phyloP scores from a whole-genome alignment of 371 early-diverging fungal species.

The Rhizopus microsporus region DNA sequence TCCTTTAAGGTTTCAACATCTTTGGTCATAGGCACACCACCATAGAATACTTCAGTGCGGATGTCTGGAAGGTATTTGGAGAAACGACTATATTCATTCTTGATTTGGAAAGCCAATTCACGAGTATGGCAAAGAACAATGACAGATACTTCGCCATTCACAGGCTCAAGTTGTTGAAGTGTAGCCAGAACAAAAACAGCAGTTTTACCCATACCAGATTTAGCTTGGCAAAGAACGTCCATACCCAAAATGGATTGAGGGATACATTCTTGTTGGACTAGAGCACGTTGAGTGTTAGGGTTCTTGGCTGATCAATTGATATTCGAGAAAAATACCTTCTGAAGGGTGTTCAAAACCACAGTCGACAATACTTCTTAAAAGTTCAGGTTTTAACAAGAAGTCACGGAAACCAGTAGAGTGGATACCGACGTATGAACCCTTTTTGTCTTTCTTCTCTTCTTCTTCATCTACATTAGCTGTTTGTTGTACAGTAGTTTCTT shows the following conservation, averaged over 20 bases:
- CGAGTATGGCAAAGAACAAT: slow-evolving; percentile 97
- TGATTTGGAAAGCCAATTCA: slow-evolving; percentile 98
- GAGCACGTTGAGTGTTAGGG: background rate
- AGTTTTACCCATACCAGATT: slow-evolving; percentile 99
- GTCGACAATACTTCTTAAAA: slow-evolving; percentile 93
- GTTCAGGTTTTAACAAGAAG: slow-evolving; percentile 95
- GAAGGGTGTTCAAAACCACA: slow-evolving; percentile 99
- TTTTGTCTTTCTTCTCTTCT: slow-evolving; percentile 82
- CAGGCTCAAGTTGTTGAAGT: slow-evolving; percentile 92
- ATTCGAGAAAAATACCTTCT: slow-evolving; percentile 66
- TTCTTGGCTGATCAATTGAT: background rate
- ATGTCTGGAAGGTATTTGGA: slow-evolving; percentile 94
- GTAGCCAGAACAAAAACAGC: slow-evolving; percentile 97
- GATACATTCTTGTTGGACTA: slow-evolving; percentile 98
- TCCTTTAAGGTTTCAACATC: slow-evolving; percentile 84
- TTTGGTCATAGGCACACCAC: slow-evolving; percentile 79
- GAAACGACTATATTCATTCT: slow-evolving; percentile 93
- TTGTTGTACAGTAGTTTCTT: slow-evolving; percentile 38
- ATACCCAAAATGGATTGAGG: slow-evolving; percentile 96
- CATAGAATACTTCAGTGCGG: slow-evolving; percentile 92
- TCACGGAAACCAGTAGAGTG: slow-evolving; percentile 99
- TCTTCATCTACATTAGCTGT: slow-evolving; percentile 42
- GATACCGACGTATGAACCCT: slow-evolving; percentile 96
- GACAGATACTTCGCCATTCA: slow-evolving; percentile 79
- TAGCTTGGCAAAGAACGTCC: slow-evolving; percentile 98